Conservation (phyloP, 306 rosid species). For the Pyrus bretschneideri region DNA sequence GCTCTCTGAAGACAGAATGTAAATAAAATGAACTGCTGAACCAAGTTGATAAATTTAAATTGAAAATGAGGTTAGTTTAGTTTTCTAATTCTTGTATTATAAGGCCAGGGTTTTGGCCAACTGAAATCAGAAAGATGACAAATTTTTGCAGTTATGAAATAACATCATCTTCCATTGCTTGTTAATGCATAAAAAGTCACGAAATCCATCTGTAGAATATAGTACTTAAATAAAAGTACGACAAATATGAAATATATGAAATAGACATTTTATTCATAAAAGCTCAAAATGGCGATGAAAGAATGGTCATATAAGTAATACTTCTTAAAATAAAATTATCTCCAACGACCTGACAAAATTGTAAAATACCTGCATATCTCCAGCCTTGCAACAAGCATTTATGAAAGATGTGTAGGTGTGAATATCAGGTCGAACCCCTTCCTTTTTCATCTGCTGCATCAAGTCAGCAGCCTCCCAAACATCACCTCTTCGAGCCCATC, state of each 20-base stretch:
- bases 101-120: background rate
- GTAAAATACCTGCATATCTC: conserved; percentile 73
- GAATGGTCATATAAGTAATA: background rate
- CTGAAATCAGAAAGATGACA: background rate
- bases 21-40: background rate
- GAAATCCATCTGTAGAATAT: background rate
- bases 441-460: conserved; percentile 87
- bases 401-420: conserved; percentile 91
- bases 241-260: background rate
- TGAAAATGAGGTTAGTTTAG: background rate
- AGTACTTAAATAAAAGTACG: background rate
- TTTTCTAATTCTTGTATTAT: background rate
- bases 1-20: conserved; percentile 50
- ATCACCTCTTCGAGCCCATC: conserved; percentile 98
- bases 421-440: conserved; percentile 78
- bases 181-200: background rate
- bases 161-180: background rate
- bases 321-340: background rate
- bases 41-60: conserved; percentile 5
- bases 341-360: background rate
- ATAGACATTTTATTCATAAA: background rate
- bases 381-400: conserved; percentile 92
- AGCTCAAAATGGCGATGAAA: background rate
- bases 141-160: background rate
- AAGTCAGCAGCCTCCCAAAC: conserved; percentile 99